phyloP scores from a whole-genome alignment of 176 grass and related monocot species.

The Musa troglodytarum region DNA sequence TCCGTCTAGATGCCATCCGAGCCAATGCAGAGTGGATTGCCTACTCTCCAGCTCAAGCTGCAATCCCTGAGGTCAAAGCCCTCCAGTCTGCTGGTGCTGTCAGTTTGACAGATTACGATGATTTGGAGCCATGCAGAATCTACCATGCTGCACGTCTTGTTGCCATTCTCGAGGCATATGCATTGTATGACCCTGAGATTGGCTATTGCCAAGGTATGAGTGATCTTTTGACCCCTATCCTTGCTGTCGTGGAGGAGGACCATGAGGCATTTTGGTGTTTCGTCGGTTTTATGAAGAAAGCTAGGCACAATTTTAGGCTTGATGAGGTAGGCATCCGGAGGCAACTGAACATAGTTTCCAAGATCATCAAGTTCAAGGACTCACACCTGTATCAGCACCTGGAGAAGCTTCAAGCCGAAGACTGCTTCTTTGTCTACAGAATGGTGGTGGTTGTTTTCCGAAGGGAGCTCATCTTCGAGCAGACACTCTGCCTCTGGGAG shows the following conservation, averaged over 20 bases:
- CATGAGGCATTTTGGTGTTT: constrained; percentile 96
- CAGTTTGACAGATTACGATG: constrained; percentile 63
- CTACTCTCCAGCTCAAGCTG: constrained; percentile 44
- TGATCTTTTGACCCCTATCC: constrained; percentile 81
- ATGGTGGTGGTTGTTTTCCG: constrained; percentile 96
- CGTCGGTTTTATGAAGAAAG: constrained; percentile 90
- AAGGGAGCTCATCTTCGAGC: constrained; percentile 86
- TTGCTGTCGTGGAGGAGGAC: constrained; percentile 72
- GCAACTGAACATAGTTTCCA: constrained; percentile 86
- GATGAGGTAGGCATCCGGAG: constrained; percentile 81
- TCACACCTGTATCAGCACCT: constrained; percentile 72
- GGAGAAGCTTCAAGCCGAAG: constrained; percentile 95
- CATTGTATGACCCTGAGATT: constrained; percentile 70
- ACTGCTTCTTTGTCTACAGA: constrained; percentile 97
- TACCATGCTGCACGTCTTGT: constrained; percentile 75
- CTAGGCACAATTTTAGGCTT: constrained; percentile 87
- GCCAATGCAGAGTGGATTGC: constrained; percentile 71
- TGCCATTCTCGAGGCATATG: constrained; percentile 72
- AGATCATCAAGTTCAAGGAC: constrained; percentile 93
- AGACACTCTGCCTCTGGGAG: constrained; percentile 86
- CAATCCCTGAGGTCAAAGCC: constrained; percentile 51
- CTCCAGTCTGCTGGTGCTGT: constrained; percentile 40
- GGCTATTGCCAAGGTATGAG: constrained; percentile 99
- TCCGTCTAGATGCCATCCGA: constrained; percentile 79
- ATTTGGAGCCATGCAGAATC: constrained; percentile 66